Evolutionary conservation across 306 rosid species (phyloP).

Genomic region (Begonia loranthoides): DNA sequence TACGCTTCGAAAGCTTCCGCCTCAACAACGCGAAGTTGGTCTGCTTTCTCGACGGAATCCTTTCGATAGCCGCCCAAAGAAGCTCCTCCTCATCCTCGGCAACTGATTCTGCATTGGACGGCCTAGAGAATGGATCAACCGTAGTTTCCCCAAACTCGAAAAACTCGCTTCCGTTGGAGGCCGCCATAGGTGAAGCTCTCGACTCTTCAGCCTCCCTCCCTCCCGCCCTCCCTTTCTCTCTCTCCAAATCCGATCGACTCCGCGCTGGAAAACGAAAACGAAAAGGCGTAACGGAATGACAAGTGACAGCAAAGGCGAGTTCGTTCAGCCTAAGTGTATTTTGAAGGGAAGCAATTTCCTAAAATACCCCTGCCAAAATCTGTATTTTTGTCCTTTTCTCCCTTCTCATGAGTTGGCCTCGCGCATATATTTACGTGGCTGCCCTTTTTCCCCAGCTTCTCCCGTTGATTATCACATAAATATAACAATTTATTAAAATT

Average conservation of each 20-base stretch:
- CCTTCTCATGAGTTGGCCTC: too few relatives aligned
- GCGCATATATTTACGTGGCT: too few relatives aligned
- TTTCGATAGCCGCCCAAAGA: slow-evolving; percentile 54
- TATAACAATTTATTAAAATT: too few relatives aligned
- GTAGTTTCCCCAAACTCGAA: slow-evolving; percentile 26
- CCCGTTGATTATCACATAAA: too few relatives aligned
- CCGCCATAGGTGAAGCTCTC: slow-evolving; percentile 35
- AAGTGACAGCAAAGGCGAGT: too few relatives aligned
- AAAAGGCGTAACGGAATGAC: too few relatives aligned
- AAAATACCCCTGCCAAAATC: too few relatives aligned
- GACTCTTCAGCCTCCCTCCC: not conserved
- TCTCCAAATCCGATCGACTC: not conserved
- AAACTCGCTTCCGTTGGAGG: slow-evolving; percentile 72
- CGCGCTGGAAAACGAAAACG: too few relatives aligned
- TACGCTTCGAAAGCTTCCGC: slow-evolving; percentile 9
- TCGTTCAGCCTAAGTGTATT: too few relatives aligned
- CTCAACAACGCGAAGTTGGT: slow-evolving; percentile 38
- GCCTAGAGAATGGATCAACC: slow-evolving; percentile 31
- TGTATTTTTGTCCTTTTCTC: too few relatives aligned
- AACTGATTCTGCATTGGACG: slow-evolving; percentile 53
- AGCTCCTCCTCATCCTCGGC: slow-evolving; percentile 59
- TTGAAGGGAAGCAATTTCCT: too few relatives aligned
- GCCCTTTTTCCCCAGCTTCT: too few relatives aligned
- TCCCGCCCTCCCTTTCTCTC: not conserved
- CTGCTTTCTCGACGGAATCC: slow-evolving; percentile 49